These are phyloP conservation scores for Chiua virens DNA, from an alignment of 768 basidiomycete genomes.

Conservation along the genomic window DNA sequence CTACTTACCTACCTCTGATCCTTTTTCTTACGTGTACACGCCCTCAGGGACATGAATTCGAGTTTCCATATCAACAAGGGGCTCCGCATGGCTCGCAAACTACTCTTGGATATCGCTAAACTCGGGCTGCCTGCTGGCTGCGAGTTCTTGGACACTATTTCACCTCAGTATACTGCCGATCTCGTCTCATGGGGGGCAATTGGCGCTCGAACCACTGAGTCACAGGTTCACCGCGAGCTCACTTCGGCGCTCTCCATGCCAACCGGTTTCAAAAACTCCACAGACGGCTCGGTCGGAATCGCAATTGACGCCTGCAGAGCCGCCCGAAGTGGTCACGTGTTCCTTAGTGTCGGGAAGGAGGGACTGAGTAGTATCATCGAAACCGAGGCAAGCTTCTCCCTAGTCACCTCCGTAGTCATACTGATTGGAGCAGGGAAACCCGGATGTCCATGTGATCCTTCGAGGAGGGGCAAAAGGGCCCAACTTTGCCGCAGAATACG, in stretches of 20 bases:
- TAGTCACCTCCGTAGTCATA: neutral
- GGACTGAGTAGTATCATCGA: conserved; percentile 94
- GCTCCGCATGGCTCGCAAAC: conserved; percentile 79
- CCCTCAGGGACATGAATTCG: conserved; percentile 69
- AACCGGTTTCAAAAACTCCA: conserved; percentile 98
- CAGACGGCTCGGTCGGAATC: conserved; percentile 88
- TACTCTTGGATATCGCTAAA: conserved; percentile 87
- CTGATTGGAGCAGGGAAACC: conserved; percentile 64
- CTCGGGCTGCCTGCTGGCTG: conserved; percentile 94
- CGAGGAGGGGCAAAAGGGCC: conserved; percentile 89
- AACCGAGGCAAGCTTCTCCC: conserved; percentile 60
- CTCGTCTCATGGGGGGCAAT: conserved; percentile 95
- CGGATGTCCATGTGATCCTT: conserved; percentile 91
- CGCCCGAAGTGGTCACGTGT: conserved; percentile 87
- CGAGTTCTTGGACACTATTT: conserved; percentile 85
- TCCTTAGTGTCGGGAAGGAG: conserved; percentile 96
- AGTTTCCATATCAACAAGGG: conserved; percentile 97
- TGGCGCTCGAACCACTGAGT: conserved; percentile 90
- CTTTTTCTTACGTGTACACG: neutral
- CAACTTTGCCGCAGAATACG: conserved; percentile 81
- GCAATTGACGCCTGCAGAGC: conserved; percentile 96
- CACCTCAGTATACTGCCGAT: conserved; percentile 91
- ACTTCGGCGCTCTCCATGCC: conserved; percentile 89
- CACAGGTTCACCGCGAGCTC: conserved; percentile 89
- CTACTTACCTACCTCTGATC: neutral